These are phyloP conservation scores for Penicillium coprophilum DNA, from an alignment of 495 filamentous ascomycete genomes.

Conservation along the genomic window DNA sequence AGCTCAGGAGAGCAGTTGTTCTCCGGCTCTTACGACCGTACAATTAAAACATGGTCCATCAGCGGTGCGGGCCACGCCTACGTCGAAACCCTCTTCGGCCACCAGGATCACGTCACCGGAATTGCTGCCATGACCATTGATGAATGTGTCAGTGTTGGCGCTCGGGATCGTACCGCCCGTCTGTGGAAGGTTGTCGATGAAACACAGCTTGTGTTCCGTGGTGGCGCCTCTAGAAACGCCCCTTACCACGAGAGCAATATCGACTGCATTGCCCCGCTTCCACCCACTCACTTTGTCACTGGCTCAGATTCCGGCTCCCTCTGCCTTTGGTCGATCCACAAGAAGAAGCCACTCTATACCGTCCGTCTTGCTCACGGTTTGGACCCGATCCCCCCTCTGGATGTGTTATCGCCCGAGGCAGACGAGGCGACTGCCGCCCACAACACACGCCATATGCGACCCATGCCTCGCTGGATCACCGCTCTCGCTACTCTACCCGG, in stretches of 20 bases:
- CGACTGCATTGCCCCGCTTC: slow-evolving; percentile 84
- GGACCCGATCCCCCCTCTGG: slow-evolving; percentile 61
- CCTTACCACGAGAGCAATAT: slow-evolving; percentile 77
- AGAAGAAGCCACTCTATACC: slow-evolving; percentile 91
- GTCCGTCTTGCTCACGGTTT: slow-evolving; percentile 80
- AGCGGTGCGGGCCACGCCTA: slow-evolving; percentile 63
- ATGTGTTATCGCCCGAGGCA: slow-evolving; percentile 69
- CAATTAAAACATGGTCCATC: slow-evolving; percentile 84
- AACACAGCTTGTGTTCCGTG: slow-evolving; percentile 90
- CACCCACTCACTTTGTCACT: slow-evolving; percentile 87
- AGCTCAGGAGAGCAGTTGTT: slow-evolving; percentile 77
- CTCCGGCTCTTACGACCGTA: slow-evolving; percentile 82
- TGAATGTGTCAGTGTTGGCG: slow-evolving; percentile 85
- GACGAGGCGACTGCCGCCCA: slow-evolving; percentile 61
- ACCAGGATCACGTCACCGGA: slow-evolving; percentile 85
- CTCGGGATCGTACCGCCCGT: slow-evolving; percentile 86
- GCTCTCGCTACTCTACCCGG: slow-evolving; percentile 82
- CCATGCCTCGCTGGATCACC: slow-evolving; percentile 79
- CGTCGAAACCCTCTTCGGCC: slow-evolving; percentile 92
- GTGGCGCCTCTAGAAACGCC: slow-evolving; percentile 59
- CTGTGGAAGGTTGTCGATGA: slow-evolving; percentile 98
- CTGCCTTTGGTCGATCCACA: slow-evolving; percentile 84
- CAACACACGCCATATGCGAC: slow-evolving; percentile 42
- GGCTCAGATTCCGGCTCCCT: slow-evolving; percentile 86
- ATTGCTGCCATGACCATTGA: slow-evolving; percentile 81